Conservation (phyloP, 75 land plant genomes). For the Picea sitchensis region DNA sequence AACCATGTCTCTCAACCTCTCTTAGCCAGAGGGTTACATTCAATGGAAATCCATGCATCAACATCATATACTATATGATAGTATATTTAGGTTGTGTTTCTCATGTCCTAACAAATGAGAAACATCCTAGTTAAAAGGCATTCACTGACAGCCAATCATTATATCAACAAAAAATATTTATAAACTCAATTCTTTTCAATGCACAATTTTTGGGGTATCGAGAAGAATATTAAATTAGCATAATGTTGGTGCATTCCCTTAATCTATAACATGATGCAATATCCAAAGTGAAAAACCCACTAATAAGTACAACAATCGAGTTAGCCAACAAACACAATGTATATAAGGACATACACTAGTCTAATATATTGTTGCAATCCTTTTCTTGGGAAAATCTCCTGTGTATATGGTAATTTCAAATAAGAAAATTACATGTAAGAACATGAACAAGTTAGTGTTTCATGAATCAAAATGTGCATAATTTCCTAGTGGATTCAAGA, state of each 20-base stretch:
- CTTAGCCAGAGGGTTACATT: slow-evolving; percentile 74
- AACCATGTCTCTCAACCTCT: too few species aligned
- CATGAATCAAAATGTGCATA: slow-evolving; percentile 15
- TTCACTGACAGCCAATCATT: slow-evolving; percentile 41
- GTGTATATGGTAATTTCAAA: too few species aligned
- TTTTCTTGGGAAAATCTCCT: too few species aligned
- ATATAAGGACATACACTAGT: too few species aligned
- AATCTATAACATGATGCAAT: slow-evolving; percentile 74
- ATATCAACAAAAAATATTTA: too few species aligned
- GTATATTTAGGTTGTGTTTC: slow-evolving; percentile 91
- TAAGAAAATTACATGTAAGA: not conserved
- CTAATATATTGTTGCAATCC: too few species aligned
- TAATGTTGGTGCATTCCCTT: slow-evolving; percentile 34
- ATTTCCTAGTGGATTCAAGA: too few species aligned
- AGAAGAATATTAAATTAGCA: too few species aligned
- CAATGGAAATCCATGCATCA: too few species aligned
- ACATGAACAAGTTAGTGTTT: too few species aligned
- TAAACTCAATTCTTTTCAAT: too few species aligned
- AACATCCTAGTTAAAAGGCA: slow-evolving; percentile 30
- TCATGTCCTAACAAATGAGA: slow-evolving; percentile 36
- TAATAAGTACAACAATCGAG: slow-evolving; percentile 6
- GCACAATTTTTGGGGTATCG: too few species aligned
- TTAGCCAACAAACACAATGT: not conserved
- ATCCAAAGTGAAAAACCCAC: slow-evolving; percentile 87
- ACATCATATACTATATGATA: slow-evolving; percentile 89